These are phyloP conservation scores for Heterobasidion parviporum DNA, from an alignment of 1,284 basidiomycete species.

Conservation along the genomic window DNA sequence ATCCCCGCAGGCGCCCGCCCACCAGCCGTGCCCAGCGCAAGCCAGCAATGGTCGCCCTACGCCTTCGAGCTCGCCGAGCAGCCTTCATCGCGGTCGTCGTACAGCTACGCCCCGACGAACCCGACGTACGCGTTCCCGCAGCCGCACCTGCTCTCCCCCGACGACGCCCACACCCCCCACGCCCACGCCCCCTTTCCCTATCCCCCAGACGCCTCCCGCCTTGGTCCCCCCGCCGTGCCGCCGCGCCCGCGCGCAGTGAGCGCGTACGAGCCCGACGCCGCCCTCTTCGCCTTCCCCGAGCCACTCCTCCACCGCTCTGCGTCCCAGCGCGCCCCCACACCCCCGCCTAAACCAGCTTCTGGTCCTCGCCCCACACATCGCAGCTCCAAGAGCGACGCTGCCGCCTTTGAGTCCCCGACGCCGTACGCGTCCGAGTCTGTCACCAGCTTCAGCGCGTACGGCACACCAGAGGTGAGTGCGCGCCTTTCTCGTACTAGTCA, in stretches of 20 bases:
- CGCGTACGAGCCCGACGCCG: conserved; percentile 22
- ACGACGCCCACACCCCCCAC: neutral
- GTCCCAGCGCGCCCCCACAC: conserved; percentile 30
- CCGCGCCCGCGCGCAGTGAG: conserved; percentile 28
- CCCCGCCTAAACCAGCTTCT: conserved; percentile 14
- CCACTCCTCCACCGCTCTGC: conserved; percentile 41
- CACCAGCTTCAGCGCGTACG: neutral
- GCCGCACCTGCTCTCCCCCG: too few relatives aligned
- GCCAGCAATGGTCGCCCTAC: conserved; percentile 19
- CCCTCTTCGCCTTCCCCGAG: conserved; percentile 37
- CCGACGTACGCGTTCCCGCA: neutral
- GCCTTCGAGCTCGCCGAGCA: conserved; percentile 13
- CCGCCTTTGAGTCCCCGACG: neutral
- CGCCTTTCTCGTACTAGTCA: conserved; percentile 13
- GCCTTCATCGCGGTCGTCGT: neutral
- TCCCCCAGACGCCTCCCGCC: conserved; percentile 11
- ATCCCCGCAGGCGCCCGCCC: conserved; percentile 30
- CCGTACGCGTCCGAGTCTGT: conserved; percentile 1
- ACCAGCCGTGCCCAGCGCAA: conserved; percentile 21
- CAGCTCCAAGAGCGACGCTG: conserved; percentile 34
- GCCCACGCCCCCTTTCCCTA: neutral
- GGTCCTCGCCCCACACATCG: conserved; percentile 21
- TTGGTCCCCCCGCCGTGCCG: conserved; percentile 12
- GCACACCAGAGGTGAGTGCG: conserved; percentile 6
- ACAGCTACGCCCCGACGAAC: conserved; percentile 18